Conservation (phyloP, 495 filamentous ascomycete genomes). For the Podospora fimiseda region DNA sequence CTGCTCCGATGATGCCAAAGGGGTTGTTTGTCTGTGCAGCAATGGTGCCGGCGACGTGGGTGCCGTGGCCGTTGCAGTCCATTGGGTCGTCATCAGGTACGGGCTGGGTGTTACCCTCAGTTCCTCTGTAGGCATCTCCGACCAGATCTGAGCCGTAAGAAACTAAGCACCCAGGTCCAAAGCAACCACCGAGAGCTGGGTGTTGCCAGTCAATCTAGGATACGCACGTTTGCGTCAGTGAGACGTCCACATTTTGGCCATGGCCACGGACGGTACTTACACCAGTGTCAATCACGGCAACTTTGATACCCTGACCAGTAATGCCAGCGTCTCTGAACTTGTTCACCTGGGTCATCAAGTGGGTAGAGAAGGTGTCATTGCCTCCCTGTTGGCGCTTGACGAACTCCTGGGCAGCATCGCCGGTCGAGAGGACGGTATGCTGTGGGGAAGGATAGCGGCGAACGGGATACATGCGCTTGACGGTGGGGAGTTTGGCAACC, state of each 20-base stretch:
- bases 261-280: slow-evolving; percentile 23
- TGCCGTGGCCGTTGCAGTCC: slow-evolving; percentile 44
- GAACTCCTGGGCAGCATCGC: slow-evolving; percentile 24
- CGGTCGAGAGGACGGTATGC: slow-evolving; percentile 41
- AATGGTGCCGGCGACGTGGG: slow-evolving; percentile 49
- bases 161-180: slow-evolving; percentile 48
- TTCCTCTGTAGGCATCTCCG: slow-evolving; percentile 44
- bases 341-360: slow-evolving; percentile 46
- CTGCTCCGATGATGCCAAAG: slow-evolving; percentile 49
- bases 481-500: slow-evolving; percentile 32
- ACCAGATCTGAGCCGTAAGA: slow-evolving; percentile 49
- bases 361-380: slow-evolving; percentile 37
- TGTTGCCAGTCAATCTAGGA: slow-evolving; percentile 49
- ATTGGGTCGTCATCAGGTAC: slow-evolving; percentile 41
- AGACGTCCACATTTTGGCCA: background rate
- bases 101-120: slow-evolving; percentile 29
- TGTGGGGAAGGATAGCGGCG: slow-evolving; percentile 36
- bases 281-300: slow-evolving; percentile 44
- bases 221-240: slow-evolving; percentile 12
- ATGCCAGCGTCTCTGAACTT: slow-evolving; percentile 39
- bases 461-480: slow-evolving; percentile 45
- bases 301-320: slow-evolving; percentile 42
- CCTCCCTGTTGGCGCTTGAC: slow-evolving; percentile 27
- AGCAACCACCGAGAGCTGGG: slow-evolving; percentile 53
- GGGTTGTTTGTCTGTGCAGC: slow-evolving; percentile 45